These are phyloP conservation scores for Rugosomyces carneus DNA, from an alignment of 1,284 basidiomycete species.

Conservation along the genomic window DNA sequence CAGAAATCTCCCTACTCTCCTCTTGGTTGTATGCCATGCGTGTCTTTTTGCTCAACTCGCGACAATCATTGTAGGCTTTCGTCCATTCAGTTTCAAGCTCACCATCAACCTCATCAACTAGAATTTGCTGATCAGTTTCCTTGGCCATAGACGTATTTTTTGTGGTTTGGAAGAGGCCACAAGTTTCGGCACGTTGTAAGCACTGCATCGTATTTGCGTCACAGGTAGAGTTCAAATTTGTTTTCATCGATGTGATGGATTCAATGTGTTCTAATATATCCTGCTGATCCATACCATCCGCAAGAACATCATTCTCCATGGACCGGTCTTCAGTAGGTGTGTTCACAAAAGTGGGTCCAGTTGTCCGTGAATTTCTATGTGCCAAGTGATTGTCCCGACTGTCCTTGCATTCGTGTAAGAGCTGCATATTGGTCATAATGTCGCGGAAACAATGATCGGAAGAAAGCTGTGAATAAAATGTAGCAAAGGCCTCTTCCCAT, in stretches of 20 bases:
- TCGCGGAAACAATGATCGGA: background rate
- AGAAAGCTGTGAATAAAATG: background rate
- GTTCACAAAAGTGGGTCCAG: no score
- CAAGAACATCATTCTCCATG: background rate
- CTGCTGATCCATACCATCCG: no score
- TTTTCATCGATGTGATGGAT: background rate
- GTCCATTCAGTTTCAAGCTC: no score
- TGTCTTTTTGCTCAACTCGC: no score
- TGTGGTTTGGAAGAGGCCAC: background rate
- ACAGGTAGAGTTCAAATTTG: background rate
- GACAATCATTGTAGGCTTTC: no score
- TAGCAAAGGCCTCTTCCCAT: background rate
- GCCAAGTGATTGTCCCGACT: constrained; percentile 24
- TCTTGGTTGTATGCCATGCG: no score
- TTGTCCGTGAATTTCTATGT: background rate
- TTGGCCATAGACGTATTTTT: no score
- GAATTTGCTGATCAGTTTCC: no score
- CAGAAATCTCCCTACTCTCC: no score
- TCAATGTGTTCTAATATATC: background rate
- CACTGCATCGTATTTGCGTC: background rate
- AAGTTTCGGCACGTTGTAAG: background rate
- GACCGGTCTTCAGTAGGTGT: no score
- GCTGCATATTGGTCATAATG: constrained; percentile 29
- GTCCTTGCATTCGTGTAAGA: constrained; percentile 31
- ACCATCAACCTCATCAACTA: no score